These are phyloP conservation scores for Acanthamoeba sp. DNA, from an alignment of 208 protist genomes.

Conservation along the genomic window DNA sequence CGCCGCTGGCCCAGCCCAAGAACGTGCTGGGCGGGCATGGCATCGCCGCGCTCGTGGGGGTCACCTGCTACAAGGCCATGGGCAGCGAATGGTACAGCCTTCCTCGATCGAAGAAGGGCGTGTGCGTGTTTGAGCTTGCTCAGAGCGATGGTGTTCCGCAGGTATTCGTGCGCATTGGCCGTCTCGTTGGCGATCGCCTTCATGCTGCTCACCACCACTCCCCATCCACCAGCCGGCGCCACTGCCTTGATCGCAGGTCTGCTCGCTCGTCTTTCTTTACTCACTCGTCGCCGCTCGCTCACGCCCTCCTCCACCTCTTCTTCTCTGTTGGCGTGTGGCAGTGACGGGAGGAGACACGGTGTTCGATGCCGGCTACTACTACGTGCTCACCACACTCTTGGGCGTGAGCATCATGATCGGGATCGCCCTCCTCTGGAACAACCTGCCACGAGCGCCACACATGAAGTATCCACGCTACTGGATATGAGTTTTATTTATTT, in stretches of 20 bases:
- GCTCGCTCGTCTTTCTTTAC: no score
- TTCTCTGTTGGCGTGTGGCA: background rate
- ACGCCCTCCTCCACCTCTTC: background rate
- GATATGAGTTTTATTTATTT: no score
- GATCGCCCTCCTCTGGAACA: slow-evolving; percentile 47
- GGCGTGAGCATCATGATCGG: slow-evolving; percentile 35
- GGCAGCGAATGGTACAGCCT: slow-evolving; percentile 2
- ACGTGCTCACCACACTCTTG: slow-evolving; percentile 24
- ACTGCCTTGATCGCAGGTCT: slow-evolving; percentile 14
- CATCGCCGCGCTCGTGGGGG: slow-evolving; percentile 45
- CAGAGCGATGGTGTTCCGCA: background rate
- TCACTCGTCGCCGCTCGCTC: no score
- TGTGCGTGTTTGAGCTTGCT: background rate
- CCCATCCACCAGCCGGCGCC: slow-evolving; percentile 32
- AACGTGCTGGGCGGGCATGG: slow-evolving; percentile 52
- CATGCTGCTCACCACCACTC: slow-evolving; percentile 53
- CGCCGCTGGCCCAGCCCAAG: slow-evolving; percentile 58
- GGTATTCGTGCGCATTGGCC: slow-evolving; percentile 55
- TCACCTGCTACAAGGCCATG: slow-evolving; percentile 60
- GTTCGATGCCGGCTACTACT: slow-evolving; percentile 46
- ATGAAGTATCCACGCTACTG: slow-evolving; percentile 51
- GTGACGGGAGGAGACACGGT: slow-evolving; percentile 37
- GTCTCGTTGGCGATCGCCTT: slow-evolving; percentile 50
- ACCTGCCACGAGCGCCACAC: slow-evolving; percentile 38
- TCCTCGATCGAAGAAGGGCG: background rate